Evolutionary conservation across 2,329 filamentous ascomycete species (phyloP), one percentile per base, ranked within the genome.

Genomic region (Nannizziopsis barbatae): DNA sequence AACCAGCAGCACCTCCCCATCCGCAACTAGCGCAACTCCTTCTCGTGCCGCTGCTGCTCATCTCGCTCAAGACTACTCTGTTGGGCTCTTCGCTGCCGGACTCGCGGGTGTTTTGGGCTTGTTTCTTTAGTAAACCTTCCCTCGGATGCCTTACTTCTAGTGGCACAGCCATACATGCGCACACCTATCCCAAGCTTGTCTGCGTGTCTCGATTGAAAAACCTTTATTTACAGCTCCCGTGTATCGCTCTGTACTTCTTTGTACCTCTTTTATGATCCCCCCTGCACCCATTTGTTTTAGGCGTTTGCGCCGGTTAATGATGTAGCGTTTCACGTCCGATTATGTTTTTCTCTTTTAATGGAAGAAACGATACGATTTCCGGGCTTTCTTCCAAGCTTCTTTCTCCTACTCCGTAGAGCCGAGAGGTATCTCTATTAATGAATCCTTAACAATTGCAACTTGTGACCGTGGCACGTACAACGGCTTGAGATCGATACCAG

Each of bases 71-170:
- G 68, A 73, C 53, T 75, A 75, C 59, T 73, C 75, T 44, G 74
- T 74, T 47, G 70, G 71, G 47, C 58, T 70, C 36, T 61, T 80
- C 48, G 73, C 71, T 42, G 72, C 72, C 51, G 73, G 73, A 58
- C 63, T 80, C 53, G 65, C 77, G 50, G 71, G 74, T 44, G 64
- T 76, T 47, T 76, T 81, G 58, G 76, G 76, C 53, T 61, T 80
- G 53, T 67, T 77, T 53, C 63, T 82, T 62, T 83, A 76, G 44
- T n/a, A 30, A 18, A 4, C 15, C n/a, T 15, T 31, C 22, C n/a
- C 14, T 39, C 10, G 7, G 9, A 17, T 18, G 31, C 10, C 9
- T 42, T 22, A n/a, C 12, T 20, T 31, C 35, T 42, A 9, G n/a
- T 17, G 30, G 20, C 41, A 30, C 17, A 27, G 22, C 11, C 4